Percentiles rank a stretch among this genome's conserved stretches.
Conservation (phyloP, 2,329 filamentous ascomycete species). For the Paraphaeosphaeria minitans region DNA sequence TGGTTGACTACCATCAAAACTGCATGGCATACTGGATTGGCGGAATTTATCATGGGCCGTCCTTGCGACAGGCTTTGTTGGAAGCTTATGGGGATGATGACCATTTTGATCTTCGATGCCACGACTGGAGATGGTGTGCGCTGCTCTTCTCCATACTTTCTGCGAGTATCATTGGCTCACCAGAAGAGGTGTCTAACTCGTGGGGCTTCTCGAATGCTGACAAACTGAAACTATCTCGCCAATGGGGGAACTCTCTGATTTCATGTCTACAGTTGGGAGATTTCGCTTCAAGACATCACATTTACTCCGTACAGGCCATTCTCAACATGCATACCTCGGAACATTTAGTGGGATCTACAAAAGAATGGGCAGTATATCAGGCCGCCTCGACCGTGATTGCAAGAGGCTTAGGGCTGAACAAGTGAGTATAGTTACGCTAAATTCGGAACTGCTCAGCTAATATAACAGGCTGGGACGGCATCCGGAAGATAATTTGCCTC, state of each 20-base stretch:
- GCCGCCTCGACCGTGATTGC: conserved; percentile 55
- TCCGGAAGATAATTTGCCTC: conserved; percentile 29
- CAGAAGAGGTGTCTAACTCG: conserved; percentile 35
- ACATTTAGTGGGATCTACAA: conserved; percentile 56
- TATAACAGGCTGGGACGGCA: conserved; percentile 28
- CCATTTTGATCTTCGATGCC: conserved; percentile 45
- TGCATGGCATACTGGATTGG: conserved; percentile 49
- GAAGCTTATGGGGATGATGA: conserved; percentile 45
- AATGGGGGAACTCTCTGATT: conserved; percentile 55
- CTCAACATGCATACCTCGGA: conserved; percentile 56
- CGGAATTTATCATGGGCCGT: conserved; percentile 46
- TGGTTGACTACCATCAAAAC: conserved; percentile 48
- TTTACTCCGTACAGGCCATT: conserved; percentile 53
- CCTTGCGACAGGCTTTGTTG: conserved; percentile 47
- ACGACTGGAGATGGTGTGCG: conserved; percentile 49
- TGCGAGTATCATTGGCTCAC: conserved; percentile 51
- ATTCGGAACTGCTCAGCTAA: not conserved
- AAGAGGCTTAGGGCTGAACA: conserved; percentile 55
- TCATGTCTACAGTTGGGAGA: conserved; percentile 54
- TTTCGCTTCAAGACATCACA: conserved; percentile 49
- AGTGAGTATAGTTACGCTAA: conserved; percentile 12
- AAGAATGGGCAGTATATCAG: conserved; percentile 54
- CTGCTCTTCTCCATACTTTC: conserved; percentile 54
- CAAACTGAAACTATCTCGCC: conserved; percentile 48
- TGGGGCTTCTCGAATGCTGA: conserved; percentile 55